These are phyloP conservation scores for Marchantia polymorpha DNA, from an alignment of 225 moss, liverwort and hornwort genomes.

Conservation along the genomic window DNA sequence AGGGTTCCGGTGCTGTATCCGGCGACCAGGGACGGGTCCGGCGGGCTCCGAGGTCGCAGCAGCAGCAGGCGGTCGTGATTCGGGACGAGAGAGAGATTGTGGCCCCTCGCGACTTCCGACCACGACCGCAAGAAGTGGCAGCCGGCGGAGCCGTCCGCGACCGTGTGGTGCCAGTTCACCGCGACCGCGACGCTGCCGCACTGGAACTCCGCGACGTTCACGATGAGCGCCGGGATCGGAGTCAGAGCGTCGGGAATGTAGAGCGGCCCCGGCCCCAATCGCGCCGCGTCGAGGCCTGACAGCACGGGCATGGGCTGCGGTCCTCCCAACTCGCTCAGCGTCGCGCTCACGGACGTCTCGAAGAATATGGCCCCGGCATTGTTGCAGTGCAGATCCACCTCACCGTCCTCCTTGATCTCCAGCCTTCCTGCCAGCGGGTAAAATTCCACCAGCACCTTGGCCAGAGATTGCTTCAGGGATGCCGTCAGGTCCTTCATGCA, in stretches of 20 bases:
- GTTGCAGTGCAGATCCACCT: slow-evolving; percentile 25
- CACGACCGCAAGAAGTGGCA: slow-evolving; percentile 42
- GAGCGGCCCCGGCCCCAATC: neutral
- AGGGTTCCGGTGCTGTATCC: slow-evolving; percentile 20
- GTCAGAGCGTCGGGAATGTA: slow-evolving; percentile 16
- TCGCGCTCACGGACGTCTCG: no score
- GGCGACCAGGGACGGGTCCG: slow-evolving; percentile 24
- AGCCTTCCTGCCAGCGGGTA: slow-evolving; percentile 20
- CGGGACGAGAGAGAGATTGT: slow-evolving; percentile 18
- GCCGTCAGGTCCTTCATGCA: neutral
- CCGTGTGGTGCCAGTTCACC: slow-evolving; percentile 46
- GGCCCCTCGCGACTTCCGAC: slow-evolving; percentile 28
- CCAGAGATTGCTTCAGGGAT: neutral
- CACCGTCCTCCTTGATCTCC: neutral
- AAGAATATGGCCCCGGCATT: neutral
- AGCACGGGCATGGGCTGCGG: slow-evolving; percentile 1
- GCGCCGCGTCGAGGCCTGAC: slow-evolving; percentile 10
- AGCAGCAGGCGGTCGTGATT: slow-evolving; percentile 13
- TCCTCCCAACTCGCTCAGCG: neutral
- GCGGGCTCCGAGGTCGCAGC: slow-evolving; percentile 16
- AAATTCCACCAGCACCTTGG: slow-evolving; percentile 7
- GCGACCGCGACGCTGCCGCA: slow-evolving; percentile 34
- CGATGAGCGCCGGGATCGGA: slow-evolving; percentile 13
- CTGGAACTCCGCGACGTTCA: slow-evolving; percentile 24
- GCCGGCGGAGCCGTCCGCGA: slow-evolving; percentile 37